Conservation (phyloP, 1,284 basidiomycete genomes). For the Gomphus bonarii region DNA sequence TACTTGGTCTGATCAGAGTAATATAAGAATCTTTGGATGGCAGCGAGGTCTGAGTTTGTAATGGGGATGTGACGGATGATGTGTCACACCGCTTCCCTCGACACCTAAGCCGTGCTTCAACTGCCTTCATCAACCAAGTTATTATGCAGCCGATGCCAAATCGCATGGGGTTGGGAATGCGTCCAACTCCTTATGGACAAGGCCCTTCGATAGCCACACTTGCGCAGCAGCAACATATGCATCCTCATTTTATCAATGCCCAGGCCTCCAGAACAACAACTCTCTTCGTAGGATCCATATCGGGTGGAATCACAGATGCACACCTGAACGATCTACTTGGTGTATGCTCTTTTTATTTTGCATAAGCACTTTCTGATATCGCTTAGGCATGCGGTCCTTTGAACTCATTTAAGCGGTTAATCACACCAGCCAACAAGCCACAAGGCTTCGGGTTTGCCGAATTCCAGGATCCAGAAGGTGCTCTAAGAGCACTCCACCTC, state of each 20-base stretch:
- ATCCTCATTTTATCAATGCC: conserved; percentile 45
- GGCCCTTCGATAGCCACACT: conserved; percentile 80
- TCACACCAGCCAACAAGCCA: conserved; percentile 82
- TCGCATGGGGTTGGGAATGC: conserved; percentile 74
- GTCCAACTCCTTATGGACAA: conserved; percentile 77
- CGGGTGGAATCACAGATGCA: conserved; percentile 78
- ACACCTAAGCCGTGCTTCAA: neutral
- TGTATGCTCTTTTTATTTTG: conserved; percentile 36
- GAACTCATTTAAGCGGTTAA: conserved; percentile 81
- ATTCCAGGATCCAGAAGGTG: conserved; percentile 83
- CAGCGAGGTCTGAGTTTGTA: neutral
- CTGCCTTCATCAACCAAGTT: neutral
- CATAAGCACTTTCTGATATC: neutral
- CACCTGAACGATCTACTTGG: conserved; percentile 71
- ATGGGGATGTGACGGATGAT: neutral
- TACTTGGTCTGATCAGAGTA: too few species aligned
- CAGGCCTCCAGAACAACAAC: conserved; percentile 51
- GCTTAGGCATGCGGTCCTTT: conserved; percentile 78
- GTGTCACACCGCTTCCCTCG: neutral
- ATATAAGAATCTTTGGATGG: too few species aligned
- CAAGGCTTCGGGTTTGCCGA: conserved; percentile 95
- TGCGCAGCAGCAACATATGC: conserved; percentile 68
- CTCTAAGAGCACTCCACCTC: conserved; percentile 70
- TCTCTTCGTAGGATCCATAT: conserved; percentile 91
- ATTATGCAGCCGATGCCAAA: conserved; percentile 57